phyloP scores from a whole-genome alignment of 495 filamentous ascomycete genomes.

The Penicillium canariense region DNA sequence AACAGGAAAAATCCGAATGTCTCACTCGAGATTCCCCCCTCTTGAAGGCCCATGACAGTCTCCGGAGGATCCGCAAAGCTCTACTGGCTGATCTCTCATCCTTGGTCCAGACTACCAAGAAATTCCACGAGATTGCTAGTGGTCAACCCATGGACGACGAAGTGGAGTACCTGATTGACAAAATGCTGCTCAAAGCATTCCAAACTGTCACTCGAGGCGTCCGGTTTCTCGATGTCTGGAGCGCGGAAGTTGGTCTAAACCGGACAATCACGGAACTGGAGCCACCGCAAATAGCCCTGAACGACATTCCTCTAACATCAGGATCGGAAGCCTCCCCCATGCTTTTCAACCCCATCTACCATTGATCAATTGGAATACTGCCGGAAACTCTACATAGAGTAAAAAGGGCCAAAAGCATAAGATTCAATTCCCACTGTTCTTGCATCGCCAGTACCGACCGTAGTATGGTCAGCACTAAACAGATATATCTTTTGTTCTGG shows the following conservation, averaged over 20 bases:
- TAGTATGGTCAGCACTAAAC: too few species aligned
- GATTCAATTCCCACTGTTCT: too few species aligned
- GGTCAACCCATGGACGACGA: conserved; percentile 52
- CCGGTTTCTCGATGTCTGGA: conserved; percentile 86
- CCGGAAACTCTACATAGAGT: too few species aligned
- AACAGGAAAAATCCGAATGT: conserved; percentile 86
- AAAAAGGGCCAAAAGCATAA: too few species aligned
- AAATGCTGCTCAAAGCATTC: conserved; percentile 90
- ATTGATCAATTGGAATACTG: too few species aligned
- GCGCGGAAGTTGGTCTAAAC: conserved; percentile 67
- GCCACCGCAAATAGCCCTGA: conserved; percentile 19
- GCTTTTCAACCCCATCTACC: too few species aligned
- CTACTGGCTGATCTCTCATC: conserved; percentile 85
- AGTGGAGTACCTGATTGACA: conserved; percentile 77
- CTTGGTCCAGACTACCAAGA: conserved; percentile 82
- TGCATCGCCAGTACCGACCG: too few species aligned
- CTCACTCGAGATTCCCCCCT: conserved; percentile 75
- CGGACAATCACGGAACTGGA: conserved; percentile 62
- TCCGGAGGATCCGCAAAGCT: conserved; percentile 79
- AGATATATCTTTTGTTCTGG: too few species aligned
- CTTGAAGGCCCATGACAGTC: conserved; percentile 68
- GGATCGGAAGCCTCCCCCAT: conserved; percentile 60
- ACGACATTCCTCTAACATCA: conserved; percentile 66
- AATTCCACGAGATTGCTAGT: conserved; percentile 63
- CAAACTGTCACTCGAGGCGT: conserved; percentile 90